Evolutionary conservation across 441 rosid species (phyloP), one percentile per base, ranked within the genome.

Genomic region (Jatropha multifida): DNA sequence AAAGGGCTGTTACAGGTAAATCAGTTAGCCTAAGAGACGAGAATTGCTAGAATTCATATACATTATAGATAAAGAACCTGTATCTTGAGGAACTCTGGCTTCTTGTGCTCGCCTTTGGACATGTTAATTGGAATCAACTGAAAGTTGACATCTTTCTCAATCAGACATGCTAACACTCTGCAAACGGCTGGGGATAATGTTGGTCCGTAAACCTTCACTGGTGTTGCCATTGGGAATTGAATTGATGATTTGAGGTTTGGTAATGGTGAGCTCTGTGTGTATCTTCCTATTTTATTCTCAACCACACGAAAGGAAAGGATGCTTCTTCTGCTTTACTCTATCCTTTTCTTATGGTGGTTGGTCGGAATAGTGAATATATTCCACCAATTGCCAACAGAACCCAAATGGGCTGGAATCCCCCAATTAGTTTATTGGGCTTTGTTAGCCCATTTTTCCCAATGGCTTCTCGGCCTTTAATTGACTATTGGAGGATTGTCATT

Each of bases 21-120:
- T 51, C 26, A 20, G 11, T 17, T n/a, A 59, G 51, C 20, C 5
- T 12, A 1, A 27, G 23, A n/a, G 63, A 65, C 27, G 11, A 64
- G 26, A 73, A 58, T 23, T 41, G 37, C 1, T 27, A 48, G n/a
- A 48, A 69, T 62, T 4, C 8, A 8, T 18, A 65, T 4, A 69
- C 5, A 17, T 8, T 63, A 4, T 7, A 17, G 10, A 23, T n/a
- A 54, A 4, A 7, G 63, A 68, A 86, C 91, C 90, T 89, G 93
- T 59, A 89, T 79, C 73, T 82, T 85, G 84, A 89, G 89, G 83
- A 75, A 90, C 27, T 85, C 88, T 0, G 89, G 87, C 72, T 65
- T 86, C 83, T 90, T 90, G 84, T 89, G 90, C 58, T 89, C 95
- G n/a, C 93, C 88, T 77, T 84, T 86, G 62, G 89, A 62, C 88